Evolutionary conservation across 176 grass and related monocot genomes (phyloP).

Genomic region (Oryza officinalis): DNA sequence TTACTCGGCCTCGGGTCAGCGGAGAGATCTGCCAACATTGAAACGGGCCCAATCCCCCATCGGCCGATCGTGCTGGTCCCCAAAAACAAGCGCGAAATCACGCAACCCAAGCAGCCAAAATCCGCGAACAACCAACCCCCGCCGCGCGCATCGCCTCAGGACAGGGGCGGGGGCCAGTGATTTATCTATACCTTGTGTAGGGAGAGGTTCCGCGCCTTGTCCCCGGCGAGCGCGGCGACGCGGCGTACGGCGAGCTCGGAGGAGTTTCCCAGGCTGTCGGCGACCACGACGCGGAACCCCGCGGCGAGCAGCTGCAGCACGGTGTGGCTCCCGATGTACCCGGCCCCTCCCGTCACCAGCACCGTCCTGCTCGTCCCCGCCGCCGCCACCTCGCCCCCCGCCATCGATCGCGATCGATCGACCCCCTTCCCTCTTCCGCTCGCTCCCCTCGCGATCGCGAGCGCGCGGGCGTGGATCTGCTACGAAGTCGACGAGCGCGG

Average conservation of each 20-base stretch:
- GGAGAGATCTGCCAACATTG: constrained; percentile 8
- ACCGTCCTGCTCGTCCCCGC: constrained; percentile 50
- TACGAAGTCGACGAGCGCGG: neutral
- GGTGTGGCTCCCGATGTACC: constrained; percentile 97
- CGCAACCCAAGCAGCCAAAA: neutral
- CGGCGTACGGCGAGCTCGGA: constrained; percentile 71
- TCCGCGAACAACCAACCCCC: neutral
- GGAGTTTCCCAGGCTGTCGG: constrained; percentile 87
- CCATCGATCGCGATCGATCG: neutral
- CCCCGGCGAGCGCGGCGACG: constrained; percentile 66
- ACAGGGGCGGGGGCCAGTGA: neutral
- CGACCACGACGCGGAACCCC: constrained; percentile 62
- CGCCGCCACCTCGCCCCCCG: constrained; percentile 15
- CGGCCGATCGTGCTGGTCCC: neutral
- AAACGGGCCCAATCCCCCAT: neutral
- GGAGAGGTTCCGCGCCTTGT: constrained; percentile 48
- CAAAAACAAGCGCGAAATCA: neutral
- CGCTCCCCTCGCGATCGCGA: too few relatives aligned
- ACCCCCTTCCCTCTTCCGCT: neutral
- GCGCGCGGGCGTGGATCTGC: constrained; percentile 34
- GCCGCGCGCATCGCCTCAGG: neutral
- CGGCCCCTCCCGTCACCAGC: constrained; percentile 84
- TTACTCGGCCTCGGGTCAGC: neutral
- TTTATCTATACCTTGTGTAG: constrained; percentile 66
- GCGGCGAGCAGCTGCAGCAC: constrained; percentile 78